Base-by-base conservation (phyloP, 352 stramenopile genomes). In the Blastocystis sp. region DNA sequence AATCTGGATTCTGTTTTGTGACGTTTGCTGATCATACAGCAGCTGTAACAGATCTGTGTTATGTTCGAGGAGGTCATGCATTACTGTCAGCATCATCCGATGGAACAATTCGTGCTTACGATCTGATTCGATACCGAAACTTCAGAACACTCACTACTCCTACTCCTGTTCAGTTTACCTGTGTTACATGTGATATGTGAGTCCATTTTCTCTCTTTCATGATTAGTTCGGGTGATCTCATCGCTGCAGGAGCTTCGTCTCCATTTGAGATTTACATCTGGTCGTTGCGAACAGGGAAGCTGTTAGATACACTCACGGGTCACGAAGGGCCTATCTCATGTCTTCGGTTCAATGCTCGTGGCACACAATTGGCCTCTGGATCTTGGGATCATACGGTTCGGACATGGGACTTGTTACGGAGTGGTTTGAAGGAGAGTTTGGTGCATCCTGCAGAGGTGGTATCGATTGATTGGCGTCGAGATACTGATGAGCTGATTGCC, bases 301-400 rank as follows among this genome's bases (percentile, higher is more conserved):
- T 99, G 12, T 95, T 97, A 9, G 97, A 99, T 88, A 94, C 98
- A 35, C 92, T 99, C 4, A 97, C 94, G 39, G 96, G 96, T 39
- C 96, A 99, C 90, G 93, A 95, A n/a, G 97, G 95, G 0, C 97
- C 97, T 0, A 92, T 99, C 52, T 96, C 93, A 49, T 94, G 92
- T 66, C 90, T 99, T 11, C 92, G 92, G 16, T 99, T 99, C 85
- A 71, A 85, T 42, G 19, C 51, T 73, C 35, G 43, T 24, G 51
- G 90, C 89, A 90, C 39, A 89, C 88, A 74, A 86, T 91, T 99
- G 2, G 95, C 95, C 0, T 98, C 94, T 32, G 94, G 92, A 54
- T 98, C 95, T 24, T 99, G 97, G 97, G 97, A 99, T 89, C 94
- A 97, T 66, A 98, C 94, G 0, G 94, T 98, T 32, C 97, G 97